Percentiles rank a stretch among this genome's conserved stretches.
Evolutionary conservation across 2,329 filamentous ascomycete genomes (phyloP).

Genomic region (Aspergillus quadricinctus): DNA sequence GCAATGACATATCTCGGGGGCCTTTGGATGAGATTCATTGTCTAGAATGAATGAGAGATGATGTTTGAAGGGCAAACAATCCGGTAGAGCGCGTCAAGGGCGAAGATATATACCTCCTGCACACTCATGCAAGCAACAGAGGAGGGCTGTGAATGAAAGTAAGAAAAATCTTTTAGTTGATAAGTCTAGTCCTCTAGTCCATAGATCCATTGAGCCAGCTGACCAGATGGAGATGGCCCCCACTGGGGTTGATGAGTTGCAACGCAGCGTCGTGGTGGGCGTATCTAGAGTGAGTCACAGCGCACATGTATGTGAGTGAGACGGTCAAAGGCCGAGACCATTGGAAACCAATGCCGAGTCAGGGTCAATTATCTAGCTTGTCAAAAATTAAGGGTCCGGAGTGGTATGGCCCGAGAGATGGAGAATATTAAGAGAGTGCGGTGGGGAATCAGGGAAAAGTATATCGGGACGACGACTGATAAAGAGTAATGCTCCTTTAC

Average conservation of each 20-base stretch:
- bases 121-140: background rate
- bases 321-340: background rate
- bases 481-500: background rate
- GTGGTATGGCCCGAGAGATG: background rate
- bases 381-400: background rate
- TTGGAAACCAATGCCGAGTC: background rate
- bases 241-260: no score
- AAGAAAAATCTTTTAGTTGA: background rate
- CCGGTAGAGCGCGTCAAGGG: background rate
- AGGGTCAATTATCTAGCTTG: background rate
- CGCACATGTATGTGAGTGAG: background rate
- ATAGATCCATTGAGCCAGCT: background rate
- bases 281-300: background rate
- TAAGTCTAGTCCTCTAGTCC: background rate
- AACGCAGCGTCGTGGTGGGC: background rate
- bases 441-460: background rate
- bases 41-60: background rate
- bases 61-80: background rate
- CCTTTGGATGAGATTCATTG: conserved; percentile 6
- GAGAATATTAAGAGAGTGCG: background rate
- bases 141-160: background rate
- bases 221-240: background rate
- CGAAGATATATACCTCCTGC: background rate
- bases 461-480: no score
- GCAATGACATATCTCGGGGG: conserved; percentile 16